phyloP scores from a whole-genome alignment of 2,329 filamentous ascomycete species.

The Tolypocladium endophyticum region DNA sequence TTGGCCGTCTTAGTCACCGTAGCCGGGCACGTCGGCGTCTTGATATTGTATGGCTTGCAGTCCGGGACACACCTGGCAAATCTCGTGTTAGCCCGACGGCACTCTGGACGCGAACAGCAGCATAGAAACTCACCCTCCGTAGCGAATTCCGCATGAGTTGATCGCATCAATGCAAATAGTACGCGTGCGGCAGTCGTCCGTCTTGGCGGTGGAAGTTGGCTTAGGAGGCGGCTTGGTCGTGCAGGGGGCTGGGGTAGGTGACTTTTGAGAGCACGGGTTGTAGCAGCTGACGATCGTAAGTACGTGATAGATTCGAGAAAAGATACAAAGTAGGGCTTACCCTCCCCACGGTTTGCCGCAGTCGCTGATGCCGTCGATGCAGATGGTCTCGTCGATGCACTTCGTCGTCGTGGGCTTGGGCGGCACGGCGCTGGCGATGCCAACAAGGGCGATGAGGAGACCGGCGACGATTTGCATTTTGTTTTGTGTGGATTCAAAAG shows the following conservation, averaged over 20 bases:
- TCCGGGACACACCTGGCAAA: constrained; percentile 11
- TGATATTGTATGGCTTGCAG: constrained; percentile 9
- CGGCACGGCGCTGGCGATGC: not conserved
- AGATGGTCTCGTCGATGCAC: constrained; percentile 8
- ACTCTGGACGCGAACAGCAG: not conserved
- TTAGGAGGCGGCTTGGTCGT: not conserved
- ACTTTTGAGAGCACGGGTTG: constrained; percentile 13
- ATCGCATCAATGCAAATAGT: constrained; percentile 13
- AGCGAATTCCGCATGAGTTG: constrained; percentile 14
- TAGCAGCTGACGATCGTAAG: constrained; percentile 14
- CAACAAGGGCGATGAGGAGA: not conserved
- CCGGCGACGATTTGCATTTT: not conserved
- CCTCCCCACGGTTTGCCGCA: constrained; percentile 16
- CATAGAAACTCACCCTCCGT: constrained; percentile 9
- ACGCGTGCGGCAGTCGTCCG: constrained; percentile 12
- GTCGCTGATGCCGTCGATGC: constrained; percentile 15
- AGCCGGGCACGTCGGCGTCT: constrained; percentile 8
- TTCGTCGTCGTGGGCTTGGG: not conserved
- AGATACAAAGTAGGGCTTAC: constrained; percentile 6
- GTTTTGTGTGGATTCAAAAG: not conserved
- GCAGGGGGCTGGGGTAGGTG: constrained; percentile 11
- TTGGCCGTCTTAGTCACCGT: not conserved
- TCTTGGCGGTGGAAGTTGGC: not conserved
- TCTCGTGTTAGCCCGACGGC: not conserved
- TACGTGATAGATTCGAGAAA: not conserved